Percentiles rank a stretch among this genome's conserved stretches.
phyloP scores from a whole-genome alignment of 129 eudicot species.

The Flaveria brownii region DNA sequence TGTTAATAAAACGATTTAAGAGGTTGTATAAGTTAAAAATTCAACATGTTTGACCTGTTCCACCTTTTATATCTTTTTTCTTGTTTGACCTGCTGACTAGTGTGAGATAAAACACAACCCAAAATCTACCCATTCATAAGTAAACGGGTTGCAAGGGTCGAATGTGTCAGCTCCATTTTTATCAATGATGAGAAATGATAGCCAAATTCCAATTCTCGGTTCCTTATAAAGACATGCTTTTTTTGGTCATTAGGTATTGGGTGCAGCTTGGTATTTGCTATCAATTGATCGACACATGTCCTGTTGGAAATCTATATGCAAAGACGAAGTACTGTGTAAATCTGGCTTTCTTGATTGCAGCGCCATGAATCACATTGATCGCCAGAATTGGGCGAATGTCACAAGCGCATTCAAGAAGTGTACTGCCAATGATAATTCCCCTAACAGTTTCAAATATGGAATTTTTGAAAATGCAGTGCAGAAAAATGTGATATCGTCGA shows the following conservation, averaged over 20 bases:
- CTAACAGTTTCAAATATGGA: slow-evolving; percentile 63
- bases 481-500: slow-evolving; percentile 75
- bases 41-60: neutral
- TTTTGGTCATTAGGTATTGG: slow-evolving; percentile 61
- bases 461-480: slow-evolving; percentile 72
- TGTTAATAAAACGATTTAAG: neutral
- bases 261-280: slow-evolving; percentile 96
- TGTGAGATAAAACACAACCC: neutral
- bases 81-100: neutral
- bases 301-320: slow-evolving; percentile 91
- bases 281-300: slow-evolving; percentile 94
- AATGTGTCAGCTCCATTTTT: neutral
- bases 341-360: slow-evolving; percentile 68
- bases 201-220: neutral
- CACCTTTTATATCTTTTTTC: neutral
- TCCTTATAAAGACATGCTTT: neutral
- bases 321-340: slow-evolving; percentile 54
- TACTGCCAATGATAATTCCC: slow-evolving; percentile 50
- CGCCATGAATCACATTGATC: slow-evolving; percentile 33
- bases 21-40: neutral
- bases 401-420: slow-evolving; percentile 64
- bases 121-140: neutral
- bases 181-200: neutral
- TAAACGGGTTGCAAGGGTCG: neutral
- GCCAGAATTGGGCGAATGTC: slow-evolving; percentile 58